Evolutionary conservation across 208 protist genomes (phyloP), one percentile per base, ranked within the genome.

Genomic region (Angomonas deanei): DNA sequence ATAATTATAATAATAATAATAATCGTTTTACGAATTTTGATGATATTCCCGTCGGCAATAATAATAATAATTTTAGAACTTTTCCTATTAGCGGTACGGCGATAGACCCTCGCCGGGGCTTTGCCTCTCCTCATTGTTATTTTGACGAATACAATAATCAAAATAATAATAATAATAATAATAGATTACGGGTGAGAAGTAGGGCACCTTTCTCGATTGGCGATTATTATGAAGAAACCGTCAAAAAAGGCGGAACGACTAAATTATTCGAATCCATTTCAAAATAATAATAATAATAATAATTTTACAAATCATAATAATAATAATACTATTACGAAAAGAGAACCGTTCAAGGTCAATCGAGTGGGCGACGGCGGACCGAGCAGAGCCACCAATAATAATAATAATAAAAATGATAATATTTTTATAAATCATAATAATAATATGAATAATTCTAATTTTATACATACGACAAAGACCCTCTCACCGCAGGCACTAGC

Each of bases 1-100:
- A n/a, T 53, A 53, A 53, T 53, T 21, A 53, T 53, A 53, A 26
- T 53, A 53, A 53, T 53, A 53, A 53, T 53, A 53, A 53, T 53
- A 53, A 53, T 53, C 8, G 15, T 42, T n/a, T n/a, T 42, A 42
- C 15, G 11, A 8, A 8, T 42, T 42, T 42, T 42, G 36, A 42
- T 15, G 36, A 42, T n/a, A 42, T 42, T n/a, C 36, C 36, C 36
- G 15, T 42, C 36, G 36, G 36, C 15, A 15, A 15, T 42, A 42
- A 42, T 42, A 42, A 42, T 42, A 42, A 42, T 42, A 42, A 42
- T 42, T n/a, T n/a, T 42, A 42, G 15, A n/a, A 42, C 8, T 42
- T 42, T 42, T 42, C n/a, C n/a, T n/a, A n/a, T n/a, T n/a, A n/a
- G n/a, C n/a, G n/a, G n/a, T n/a, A n/a, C n/a, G n/a, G n/a, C n/a